phyloP scores from a whole-genome alignment of 345 rosid genomes.

The Ceriops tagal region DNA sequence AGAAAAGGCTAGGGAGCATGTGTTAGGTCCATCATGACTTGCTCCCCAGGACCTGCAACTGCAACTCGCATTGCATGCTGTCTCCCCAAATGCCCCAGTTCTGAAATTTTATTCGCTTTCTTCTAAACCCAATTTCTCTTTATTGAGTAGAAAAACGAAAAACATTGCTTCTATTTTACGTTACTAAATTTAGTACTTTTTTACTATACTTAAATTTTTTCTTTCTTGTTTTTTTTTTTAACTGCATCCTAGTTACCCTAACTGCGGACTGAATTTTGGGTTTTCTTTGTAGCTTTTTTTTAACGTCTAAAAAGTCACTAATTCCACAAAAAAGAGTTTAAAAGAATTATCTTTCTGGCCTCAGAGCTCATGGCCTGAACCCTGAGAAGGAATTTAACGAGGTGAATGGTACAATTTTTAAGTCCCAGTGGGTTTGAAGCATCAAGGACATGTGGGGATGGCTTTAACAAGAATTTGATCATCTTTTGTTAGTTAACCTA shows the following conservation, averaged over 20 bases:
- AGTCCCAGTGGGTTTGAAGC: background rate
- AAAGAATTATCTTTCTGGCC: background rate
- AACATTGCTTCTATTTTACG: constrained; percentile 28
- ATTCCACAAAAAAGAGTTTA: constrained; percentile 9
- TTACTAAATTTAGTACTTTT: background rate
- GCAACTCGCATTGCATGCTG: constrained; percentile 25
- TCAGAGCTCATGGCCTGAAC: background rate
- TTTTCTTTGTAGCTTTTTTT: background rate
- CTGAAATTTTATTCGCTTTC: background rate
- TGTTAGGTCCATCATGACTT: constrained; percentile 32
- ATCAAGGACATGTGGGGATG: background rate
- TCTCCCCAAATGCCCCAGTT: constrained; percentile 1
- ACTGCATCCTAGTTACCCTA: constrained; percentile 1
- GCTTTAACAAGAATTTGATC: too few relatives aligned
- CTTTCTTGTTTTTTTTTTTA: background rate
- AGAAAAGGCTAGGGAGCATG: constrained; percentile 1
- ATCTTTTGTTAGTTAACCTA: too few relatives aligned
- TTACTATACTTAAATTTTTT: background rate
- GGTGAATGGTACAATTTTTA: background rate
- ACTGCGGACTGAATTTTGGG: constrained; percentile 14
- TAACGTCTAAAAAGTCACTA: background rate
- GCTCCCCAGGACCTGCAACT: constrained; percentile 22
- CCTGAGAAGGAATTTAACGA: background rate
- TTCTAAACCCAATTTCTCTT: background rate
- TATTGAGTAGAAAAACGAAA: too few relatives aligned